Percentiles rank a stretch among this genome's conserved stretches.
Evolutionary conservation across 2,329 filamentous ascomycete species (phyloP).

Genomic region (Knufia petricola): DNA sequence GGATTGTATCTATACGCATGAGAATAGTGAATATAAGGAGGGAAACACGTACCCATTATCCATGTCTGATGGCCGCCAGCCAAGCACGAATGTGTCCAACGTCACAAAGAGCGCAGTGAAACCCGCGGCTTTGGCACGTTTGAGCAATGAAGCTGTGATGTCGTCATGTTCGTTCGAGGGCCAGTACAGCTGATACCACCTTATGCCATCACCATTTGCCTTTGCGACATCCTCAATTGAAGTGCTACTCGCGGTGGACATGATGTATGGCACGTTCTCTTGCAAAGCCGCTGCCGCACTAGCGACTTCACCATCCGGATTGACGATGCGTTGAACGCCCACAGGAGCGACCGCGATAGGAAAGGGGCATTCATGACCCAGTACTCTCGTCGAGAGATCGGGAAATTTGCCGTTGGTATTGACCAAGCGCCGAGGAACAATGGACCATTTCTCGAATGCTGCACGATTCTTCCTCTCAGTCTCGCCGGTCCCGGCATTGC

Average conservation of each 20-base stretch:
- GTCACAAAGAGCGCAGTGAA: conserved; percentile 62
- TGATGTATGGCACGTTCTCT: conserved; percentile 54
- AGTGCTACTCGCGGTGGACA: conserved; percentile 55
- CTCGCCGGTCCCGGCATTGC: conserved; percentile 52
- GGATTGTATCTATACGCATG: conserved; percentile 35
- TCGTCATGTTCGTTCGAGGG: conserved; percentile 48
- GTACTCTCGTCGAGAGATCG: conserved; percentile 44
- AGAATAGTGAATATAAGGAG: conserved; percentile 29
- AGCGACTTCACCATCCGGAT: conserved; percentile 55
- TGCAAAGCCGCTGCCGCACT: conserved; percentile 53
- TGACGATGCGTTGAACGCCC: conserved; percentile 59
- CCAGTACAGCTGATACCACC: conserved; percentile 73
- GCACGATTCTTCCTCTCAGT: conserved; percentile 53
- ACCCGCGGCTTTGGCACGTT: conserved; percentile 51
- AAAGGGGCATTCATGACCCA: conserved; percentile 39
- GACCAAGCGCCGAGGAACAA: conserved; percentile 31
- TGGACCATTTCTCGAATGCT: conserved; percentile 44
- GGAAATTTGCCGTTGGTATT: conserved; percentile 39
- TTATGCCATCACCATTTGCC: conserved; percentile 46
- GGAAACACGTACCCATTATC: conserved; percentile 36
- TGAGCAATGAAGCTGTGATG: conserved; percentile 54
- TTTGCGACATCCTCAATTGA: conserved; percentile 58
- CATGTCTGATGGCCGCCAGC: conserved; percentile 60
- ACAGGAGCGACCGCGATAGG: conserved; percentile 58
- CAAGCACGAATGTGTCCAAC: conserved; percentile 59